These are phyloP conservation scores for Debaryomyces singareniensis DNA, from an alignment of 1,139 yeast genomes.

Conservation along the genomic window DNA sequence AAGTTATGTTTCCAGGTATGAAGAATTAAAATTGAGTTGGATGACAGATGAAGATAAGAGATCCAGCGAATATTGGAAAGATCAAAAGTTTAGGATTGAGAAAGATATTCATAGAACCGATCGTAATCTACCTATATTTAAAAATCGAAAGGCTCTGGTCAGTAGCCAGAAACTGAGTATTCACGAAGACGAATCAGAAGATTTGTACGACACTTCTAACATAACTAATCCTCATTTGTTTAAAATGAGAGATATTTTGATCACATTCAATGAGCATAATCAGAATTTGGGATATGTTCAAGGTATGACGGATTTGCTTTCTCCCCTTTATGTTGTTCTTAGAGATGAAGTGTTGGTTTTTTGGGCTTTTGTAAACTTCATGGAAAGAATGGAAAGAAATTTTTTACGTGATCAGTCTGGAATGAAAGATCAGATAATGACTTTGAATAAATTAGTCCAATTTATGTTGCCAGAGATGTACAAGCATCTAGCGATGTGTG, in stretches of 20 bases:
- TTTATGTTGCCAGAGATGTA: slow-evolving; percentile 84
- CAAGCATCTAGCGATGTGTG: slow-evolving; percentile 79
- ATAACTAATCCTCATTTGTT: slow-evolving; percentile 65
- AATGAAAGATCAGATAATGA: slow-evolving; percentile 80
- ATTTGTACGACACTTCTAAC: slow-evolving; percentile 43
- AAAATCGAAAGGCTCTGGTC: not conserved
- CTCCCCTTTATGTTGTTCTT: slow-evolving; percentile 75
- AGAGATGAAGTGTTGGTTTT: slow-evolving; percentile 78
- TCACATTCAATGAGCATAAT: slow-evolving; percentile 83
- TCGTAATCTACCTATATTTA: slow-evolving; percentile 58
- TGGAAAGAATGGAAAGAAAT: slow-evolving; percentile 95
- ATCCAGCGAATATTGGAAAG: slow-evolving; percentile 73
- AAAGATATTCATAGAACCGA: slow-evolving; percentile 94
- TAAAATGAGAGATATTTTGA: slow-evolving; percentile 67
- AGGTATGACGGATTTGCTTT: slow-evolving; percentile 92
- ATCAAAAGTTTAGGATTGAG: slow-evolving; percentile 82
- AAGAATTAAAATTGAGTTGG: slow-evolving; percentile 63
- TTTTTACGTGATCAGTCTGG: slow-evolving; percentile 89
- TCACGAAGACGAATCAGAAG: slow-evolving; percentile 32
- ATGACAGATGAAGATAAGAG: slow-evolving; percentile 52
- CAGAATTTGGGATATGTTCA: slow-evolving; percentile 88
- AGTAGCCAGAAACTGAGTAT: slow-evolving; percentile 28
- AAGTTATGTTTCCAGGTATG: slow-evolving; percentile 59
- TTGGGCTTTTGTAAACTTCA: slow-evolving; percentile 83
- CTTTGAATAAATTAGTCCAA: slow-evolving; percentile 77